These are phyloP conservation scores for Obelidium mucronatum DNA, from an alignment of 192 early-diverging fungal species.

Conservation along the genomic window DNA sequence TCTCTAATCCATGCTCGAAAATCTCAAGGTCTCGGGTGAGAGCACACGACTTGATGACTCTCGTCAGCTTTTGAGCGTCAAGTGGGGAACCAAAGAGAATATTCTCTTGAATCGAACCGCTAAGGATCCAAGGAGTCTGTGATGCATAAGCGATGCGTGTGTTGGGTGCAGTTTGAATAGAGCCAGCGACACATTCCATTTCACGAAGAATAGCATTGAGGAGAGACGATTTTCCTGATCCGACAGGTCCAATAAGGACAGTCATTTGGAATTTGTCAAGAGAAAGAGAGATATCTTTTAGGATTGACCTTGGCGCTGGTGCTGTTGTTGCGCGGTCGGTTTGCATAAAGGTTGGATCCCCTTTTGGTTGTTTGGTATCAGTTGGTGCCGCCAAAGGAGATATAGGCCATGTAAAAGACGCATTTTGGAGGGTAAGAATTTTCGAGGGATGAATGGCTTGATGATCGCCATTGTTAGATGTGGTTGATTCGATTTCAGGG, in stretches of 20 bases:
- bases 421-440: slow-evolving; percentile 24
- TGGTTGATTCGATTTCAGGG: slow-evolving; percentile 32
- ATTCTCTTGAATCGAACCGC: slow-evolving; percentile 47
- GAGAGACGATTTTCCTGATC: slow-evolving; percentile 43
- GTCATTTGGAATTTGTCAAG: slow-evolving; percentile 31
- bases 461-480: neutral
- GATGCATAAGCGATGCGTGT: slow-evolving; percentile 41
- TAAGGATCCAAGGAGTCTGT: slow-evolving; percentile 51
- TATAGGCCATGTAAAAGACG: slow-evolving; percentile 40
- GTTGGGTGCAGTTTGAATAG: neutral
- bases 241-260: slow-evolving; percentile 50
- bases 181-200: slow-evolving; percentile 30
- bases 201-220: slow-evolving; percentile 49
- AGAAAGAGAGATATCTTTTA: slow-evolving; percentile 31
- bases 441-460: neutral
- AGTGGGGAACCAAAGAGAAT: slow-evolving; percentile 50
- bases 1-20: slow-evolving; percentile 42
- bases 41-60: slow-evolving; percentile 40
- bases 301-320: neutral
- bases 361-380: neutral
- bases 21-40: slow-evolving; percentile 35
- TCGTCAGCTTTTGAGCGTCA: slow-evolving; percentile 27
- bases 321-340: neutral
- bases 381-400: neutral
- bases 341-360: neutral